phyloP scores from a whole-genome alignment of 306 rosid genomes.

The Lithocarpus polystachyus region DNA sequence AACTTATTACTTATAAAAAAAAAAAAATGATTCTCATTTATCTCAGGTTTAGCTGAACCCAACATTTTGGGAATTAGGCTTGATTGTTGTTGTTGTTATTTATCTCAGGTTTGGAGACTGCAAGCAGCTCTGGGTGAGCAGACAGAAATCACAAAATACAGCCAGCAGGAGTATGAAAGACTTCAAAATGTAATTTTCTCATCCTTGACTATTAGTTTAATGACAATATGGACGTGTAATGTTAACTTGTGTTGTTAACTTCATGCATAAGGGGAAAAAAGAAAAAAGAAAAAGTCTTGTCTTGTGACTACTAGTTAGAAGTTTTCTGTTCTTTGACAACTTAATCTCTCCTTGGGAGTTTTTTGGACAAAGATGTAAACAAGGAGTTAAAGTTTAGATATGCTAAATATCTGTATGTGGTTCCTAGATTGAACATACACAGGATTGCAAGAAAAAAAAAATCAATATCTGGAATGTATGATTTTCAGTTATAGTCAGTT shows the following conservation, averaged over 20 bases:
- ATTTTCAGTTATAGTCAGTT: not conserved
- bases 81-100: not conserved
- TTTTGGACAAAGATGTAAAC: not conserved
- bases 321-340: not conserved
- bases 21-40: constrained; percentile 1
- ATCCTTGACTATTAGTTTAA: constrained; percentile 5
- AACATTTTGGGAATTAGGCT: no score
- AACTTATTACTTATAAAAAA: no score
- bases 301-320: not conserved
- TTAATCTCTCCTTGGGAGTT: not conserved
- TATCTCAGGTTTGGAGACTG: constrained; percentile 87
- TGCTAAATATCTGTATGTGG: not conserved
- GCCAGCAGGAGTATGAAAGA: constrained; percentile 90
- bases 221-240: constrained; percentile 3
- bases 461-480: not conserved
- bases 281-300: not conserved
- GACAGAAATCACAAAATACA: constrained; percentile 85
- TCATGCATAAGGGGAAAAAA: not conserved
- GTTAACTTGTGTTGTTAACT: constrained; percentile 14
- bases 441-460: not conserved
- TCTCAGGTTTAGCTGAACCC: constrained; percentile 60
- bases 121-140: constrained; percentile 99
- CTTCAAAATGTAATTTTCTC: constrained; percentile 76
- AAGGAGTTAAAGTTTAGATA: not conserved
- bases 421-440: not conserved